These are phyloP conservation scores for Hypoxylon sp. DNA, from an alignment of 2,329 filamentous ascomycete species.

Conservation along the genomic window DNA sequence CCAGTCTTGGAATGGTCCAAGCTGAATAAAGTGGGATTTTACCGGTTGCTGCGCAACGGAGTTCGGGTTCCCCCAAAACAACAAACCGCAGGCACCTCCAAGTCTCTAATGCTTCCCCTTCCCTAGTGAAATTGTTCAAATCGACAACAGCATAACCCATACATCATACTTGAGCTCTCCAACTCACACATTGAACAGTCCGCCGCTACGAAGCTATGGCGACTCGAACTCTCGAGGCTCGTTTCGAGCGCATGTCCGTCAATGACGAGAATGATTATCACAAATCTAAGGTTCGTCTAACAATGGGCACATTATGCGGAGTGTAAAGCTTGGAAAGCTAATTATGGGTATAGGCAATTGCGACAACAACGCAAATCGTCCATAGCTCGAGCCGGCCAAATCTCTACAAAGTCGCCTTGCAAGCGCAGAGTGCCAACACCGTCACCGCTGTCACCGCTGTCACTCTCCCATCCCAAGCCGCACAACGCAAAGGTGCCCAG, in stretches of 20 bases:
- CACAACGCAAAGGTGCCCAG: conserved; percentile 64
- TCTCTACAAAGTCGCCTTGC: conserved; percentile 86
- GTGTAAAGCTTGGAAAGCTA: conserved; percentile 60
- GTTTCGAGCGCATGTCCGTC: conserved; percentile 90
- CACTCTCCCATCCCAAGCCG: conserved; percentile 75
- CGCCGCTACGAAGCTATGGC: conserved; percentile 66
- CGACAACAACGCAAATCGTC: conserved; percentile 59
- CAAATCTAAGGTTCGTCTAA: conserved; percentile 79
- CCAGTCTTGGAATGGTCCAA: too few species aligned
- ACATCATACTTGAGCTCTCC: neutral
- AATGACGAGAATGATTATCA: conserved; percentile 88
- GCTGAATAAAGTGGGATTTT: neutral
- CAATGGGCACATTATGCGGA: conserved; percentile 55
- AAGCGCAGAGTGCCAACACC: conserved; percentile 79
- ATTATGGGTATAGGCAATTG: conserved; percentile 59
- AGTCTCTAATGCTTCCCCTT: conserved; percentile 2
- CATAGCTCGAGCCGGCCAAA: conserved; percentile 78
- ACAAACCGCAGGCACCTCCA: conserved; percentile 2
- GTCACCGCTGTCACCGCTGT: conserved; percentile 71
- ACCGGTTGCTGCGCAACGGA: conserved; percentile 12
- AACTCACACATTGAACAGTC: neutral
- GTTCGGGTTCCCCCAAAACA: neutral
- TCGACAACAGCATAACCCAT: conserved; percentile 18
- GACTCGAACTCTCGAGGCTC: conserved; percentile 82
- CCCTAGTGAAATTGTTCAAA: conserved; percentile 3